Evolutionary conservation across 1,139 yeast species (phyloP).

Genomic region (Kodamaea suecica): DNA sequence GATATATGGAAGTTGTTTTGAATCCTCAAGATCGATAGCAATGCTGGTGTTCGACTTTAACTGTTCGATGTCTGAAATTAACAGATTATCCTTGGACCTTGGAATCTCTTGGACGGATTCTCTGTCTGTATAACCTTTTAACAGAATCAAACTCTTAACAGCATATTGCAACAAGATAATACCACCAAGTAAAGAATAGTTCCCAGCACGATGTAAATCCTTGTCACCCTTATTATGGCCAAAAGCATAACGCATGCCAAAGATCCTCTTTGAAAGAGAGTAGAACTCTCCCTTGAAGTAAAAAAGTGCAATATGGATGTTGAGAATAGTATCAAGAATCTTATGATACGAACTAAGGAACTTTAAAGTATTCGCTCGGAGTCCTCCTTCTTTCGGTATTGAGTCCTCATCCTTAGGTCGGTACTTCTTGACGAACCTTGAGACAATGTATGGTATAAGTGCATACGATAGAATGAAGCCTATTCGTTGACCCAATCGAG

Average conservation of each 20-base stretch:
- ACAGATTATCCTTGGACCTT: not conserved
- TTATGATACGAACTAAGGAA: conserved; percentile 39
- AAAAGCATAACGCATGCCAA: conserved; percentile 76
- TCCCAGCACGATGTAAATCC: conserved; percentile 45
- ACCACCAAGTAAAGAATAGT: conserved; percentile 76
- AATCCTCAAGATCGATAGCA: conserved; percentile 54
- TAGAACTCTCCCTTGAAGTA: conserved; percentile 81
- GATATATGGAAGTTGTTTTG: conserved; percentile 59
- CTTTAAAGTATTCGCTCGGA: conserved; percentile 7
- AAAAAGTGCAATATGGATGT: conserved; percentile 74
- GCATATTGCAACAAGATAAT: conserved; percentile 60
- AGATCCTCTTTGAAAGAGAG: conserved; percentile 68
- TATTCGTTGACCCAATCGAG: conserved; percentile 43
- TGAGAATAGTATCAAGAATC: conserved; percentile 51
- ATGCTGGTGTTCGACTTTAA: conserved; percentile 9
- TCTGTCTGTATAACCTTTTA: conserved; percentile 28
- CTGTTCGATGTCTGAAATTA: conserved; percentile 11
- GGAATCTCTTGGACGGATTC: conserved; percentile 5
- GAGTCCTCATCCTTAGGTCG: conserved; percentile 23
- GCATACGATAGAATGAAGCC: conserved; percentile 57
- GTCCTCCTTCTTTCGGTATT: conserved; percentile 14
- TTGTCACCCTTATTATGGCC: conserved; percentile 57
- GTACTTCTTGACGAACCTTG: conserved; percentile 29
- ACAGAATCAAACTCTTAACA: conserved; percentile 41
- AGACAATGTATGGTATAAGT: conserved; percentile 51